Base-by-base conservation (phyloP, 202 grass and related monocot species). In the Cymbopogon flexuosus region DNA sequence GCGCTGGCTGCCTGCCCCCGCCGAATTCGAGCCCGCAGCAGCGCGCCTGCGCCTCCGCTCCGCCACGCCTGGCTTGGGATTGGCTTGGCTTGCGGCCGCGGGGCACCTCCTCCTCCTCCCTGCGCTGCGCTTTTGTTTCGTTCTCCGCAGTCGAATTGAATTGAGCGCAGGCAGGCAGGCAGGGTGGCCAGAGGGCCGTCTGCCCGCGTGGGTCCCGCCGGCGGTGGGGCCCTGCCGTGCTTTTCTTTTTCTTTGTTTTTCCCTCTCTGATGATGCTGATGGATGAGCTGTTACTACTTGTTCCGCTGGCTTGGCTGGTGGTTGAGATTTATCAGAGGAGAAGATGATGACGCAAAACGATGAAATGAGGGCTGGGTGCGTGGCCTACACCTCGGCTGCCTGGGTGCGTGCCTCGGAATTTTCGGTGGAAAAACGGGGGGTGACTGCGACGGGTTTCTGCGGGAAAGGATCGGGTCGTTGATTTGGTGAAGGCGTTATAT, bases 121-220 rank as follows among this genome's bases (percentile, higher is more conserved):
- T 51, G 22, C 68, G 13, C 68, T 31, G 12, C 67, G 23, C 42
- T 40, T 79, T 79, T 73, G 76, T 59, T 66, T 59, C 15, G 45
- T 79, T 72, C 77, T 56, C 29, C 69, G 77, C 62, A 60, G 77
- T 68, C 43, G 69, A 86, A 86, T 86, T 74, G 77, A 80, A 80
- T 73, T 72, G 41, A 67, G 58, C 54, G 73, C 47, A 84, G 47
- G 82, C 27, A 84, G 47, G 82, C 27, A 8, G 37, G 37, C 37
- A 40, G 67, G 16, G 79, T 18, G 39, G 39, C 36, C n/a, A 57
- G 34, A 63, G 65, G 73, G 39, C 40, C 16, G 65, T 1, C 71
- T 37, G 30, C 30, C 35, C 45, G 45, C 2, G 68, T 80, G 76
- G 83, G 45, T 33, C 83, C 68, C 68, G 33, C 15, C 7, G 7